Base-by-base conservation (phyloP, 1,139 yeast genomes). In the Kodamaea plutei region DNA sequence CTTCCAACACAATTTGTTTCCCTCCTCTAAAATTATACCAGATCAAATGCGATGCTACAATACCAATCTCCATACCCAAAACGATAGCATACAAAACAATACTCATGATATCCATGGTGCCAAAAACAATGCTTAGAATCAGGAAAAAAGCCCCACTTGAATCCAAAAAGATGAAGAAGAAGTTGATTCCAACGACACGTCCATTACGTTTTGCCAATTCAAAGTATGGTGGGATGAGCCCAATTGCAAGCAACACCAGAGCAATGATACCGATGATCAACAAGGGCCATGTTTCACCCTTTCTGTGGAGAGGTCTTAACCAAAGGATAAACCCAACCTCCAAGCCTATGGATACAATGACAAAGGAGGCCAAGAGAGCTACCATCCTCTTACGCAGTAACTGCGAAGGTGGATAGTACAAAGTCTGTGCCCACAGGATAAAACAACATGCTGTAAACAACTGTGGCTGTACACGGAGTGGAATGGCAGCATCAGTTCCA, bases 161-260 rank as follows among this genome's bases (percentile, higher is more conserved):
- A 53, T 89, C 97, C 51, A 88, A 67, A n/a, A 64, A 47, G 36
- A 89, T 62, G 45, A 89, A 89, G n/a, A 80, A 47, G 51, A 89
- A 87, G 50, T 87, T 87, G 47, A 89, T 81, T 0, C 97, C 97
- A 4, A 87, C 76, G 4, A 89, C 96, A 28, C 85, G 64, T 3
- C 96, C 96, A 29, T 73, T 57, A 39, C 95, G 70, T 50, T 84
- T 84, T 21, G 76, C 75, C 21, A 89, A 62, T 52, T 89, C 97
- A 47, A 79, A 79, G 54, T 88, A 89, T 4, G 96, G 96, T 1
- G 96, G 96, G 2, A 89, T 48, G 26, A 89, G 64, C 0, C 97
- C 97, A 2, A 74, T 47, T 0, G 85, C 95, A 16, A 89, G 62
- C 15, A 84, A 54, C 0, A 88, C 65, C 1, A 94, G 76, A 0